Percentiles rank a stretch among this genome's conserved stretches.
phyloP scores from a whole-genome alignment of 2,329 filamentous ascomycete genomes.

The Monosporascus sp. region DNA sequence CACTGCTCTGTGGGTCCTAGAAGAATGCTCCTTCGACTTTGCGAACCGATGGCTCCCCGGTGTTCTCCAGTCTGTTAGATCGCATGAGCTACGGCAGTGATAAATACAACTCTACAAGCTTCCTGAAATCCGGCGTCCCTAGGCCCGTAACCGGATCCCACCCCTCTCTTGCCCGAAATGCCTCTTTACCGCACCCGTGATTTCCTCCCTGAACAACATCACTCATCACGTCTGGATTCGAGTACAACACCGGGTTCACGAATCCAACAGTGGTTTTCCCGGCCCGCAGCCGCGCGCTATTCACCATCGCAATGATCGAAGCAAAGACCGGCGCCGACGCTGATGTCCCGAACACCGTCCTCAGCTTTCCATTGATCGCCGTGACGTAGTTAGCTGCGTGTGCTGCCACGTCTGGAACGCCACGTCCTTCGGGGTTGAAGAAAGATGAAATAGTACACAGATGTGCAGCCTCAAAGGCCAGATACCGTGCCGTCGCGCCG shows the following conservation, averaged over 20 bases:
- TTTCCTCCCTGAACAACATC: not conserved
- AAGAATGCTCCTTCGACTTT: too few species aligned
- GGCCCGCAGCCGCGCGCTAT: constrained; percentile 41
- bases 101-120: not conserved
- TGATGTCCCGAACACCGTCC: constrained; percentile 44
- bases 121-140: constrained; percentile 3
- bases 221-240: not conserved
- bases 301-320: constrained; percentile 42
- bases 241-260: constrained; percentile 40
- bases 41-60: too few species aligned
- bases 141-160: constrained; percentile 2
- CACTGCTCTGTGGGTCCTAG: too few species aligned
- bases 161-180: not conserved
- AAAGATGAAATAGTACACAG: constrained; percentile 25
- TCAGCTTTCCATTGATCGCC: constrained; percentile 28
- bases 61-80: too few species aligned
- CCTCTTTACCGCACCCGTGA: not conserved
- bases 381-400: constrained; percentile 33
- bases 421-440: constrained; percentile 41
- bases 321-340: constrained; percentile 45
- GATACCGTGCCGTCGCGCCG: constrained; percentile 18
- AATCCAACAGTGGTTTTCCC: constrained; percentile 47
- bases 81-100: too few species aligned
- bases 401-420: constrained; percentile 45
- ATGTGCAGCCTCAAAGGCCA: constrained; percentile 14